Base-by-base conservation (phyloP, 345 rosid genomes). In the Mallotus nudiflorus region DNA sequence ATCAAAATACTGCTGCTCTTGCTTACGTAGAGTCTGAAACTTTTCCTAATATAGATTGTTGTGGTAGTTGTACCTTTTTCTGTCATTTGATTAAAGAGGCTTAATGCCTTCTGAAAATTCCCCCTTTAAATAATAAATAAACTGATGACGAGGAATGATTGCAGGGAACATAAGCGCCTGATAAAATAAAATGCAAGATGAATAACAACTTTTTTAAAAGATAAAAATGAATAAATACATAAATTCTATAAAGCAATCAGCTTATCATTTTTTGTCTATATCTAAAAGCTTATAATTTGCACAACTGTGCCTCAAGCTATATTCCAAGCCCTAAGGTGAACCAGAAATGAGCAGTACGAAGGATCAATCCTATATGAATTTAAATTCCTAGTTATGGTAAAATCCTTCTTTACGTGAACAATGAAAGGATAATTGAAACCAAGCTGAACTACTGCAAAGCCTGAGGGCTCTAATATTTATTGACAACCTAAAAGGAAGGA, bases 1-100 rank as follows among this genome's bases (percentile, higher is more conserved):
- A 67, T 95, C 97, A 3, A 95, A 95, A 80, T 95, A 95, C 77
- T 90, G 85, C 79, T 80, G 88, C 83, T 95, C 99, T 76, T 95
- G 99, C 82, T 70, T 74, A 57, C 97, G 99, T 69, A 95, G 72
- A 44, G 88, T 88, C 85, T 95, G 87, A 71, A 95, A 95, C 88
- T 92, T 95, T 72, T 95, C 99, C 66, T n/a, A n/a, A n/a, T n/a
- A n/a, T n/a, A n/a, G n/a, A n/a, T n/a, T n/a, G n/a, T n/a, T n/a
- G n/a, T n/a, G n/a, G n/a, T n/a, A n/a, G n/a, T n/a, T n/a, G n/a
- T n/a, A n/a, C n/a, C n/a, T n/a, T n/a, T n/a, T n/a, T n/a, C n/a
- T n/a, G n/a, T n/a, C n/a, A n/a, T n/a, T n/a, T n/a, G n/a, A n/a
- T n/a, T n/a, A n/a, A n/a, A n/a, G n/a, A n/a, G n/a, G n/a, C n/a